phyloP scores from a whole-genome alignment of 257 asterid species.

The Perilla frutescens region DNA sequence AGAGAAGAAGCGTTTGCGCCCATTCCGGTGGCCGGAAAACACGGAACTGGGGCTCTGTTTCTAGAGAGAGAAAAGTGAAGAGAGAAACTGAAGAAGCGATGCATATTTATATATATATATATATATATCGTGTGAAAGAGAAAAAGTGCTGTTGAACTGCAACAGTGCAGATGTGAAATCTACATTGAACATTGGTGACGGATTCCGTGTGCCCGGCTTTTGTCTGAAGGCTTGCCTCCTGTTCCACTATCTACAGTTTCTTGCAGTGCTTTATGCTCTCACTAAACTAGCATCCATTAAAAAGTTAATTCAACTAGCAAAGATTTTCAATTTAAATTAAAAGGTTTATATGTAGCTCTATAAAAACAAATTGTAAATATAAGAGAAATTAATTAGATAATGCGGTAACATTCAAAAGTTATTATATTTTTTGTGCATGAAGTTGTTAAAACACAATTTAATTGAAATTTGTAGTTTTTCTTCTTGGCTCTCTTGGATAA shows the following conservation, averaged over 20 bases:
- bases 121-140: neutral
- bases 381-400: no score
- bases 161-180: neutral
- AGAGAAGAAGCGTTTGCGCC: slow-evolving; percentile 66
- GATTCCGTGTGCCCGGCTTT: slow-evolving; percentile 19
- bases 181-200: neutral
- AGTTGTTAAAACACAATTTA: no score
- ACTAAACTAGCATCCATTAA: neutral
- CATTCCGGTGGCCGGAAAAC: slow-evolving; percentile 45
- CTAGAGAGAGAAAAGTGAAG: slow-evolving; percentile 28
- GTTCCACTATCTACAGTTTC: slow-evolving; percentile 24
- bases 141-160: neutral
- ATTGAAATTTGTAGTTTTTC: no score
- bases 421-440: no score
- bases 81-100: neutral
- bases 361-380: no score
- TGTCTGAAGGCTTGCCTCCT: slow-evolving; percentile 1
- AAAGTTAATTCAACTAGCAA: no score
- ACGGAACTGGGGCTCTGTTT: neutral
- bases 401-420: no score
- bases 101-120: neutral
- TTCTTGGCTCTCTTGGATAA: no score
- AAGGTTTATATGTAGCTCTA: no score
- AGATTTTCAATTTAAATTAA: no score
- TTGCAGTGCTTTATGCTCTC: neutral